phyloP scores from a whole-genome alignment of 1,284 basidiomycete genomes.

The Rhodofomes roseus region DNA sequence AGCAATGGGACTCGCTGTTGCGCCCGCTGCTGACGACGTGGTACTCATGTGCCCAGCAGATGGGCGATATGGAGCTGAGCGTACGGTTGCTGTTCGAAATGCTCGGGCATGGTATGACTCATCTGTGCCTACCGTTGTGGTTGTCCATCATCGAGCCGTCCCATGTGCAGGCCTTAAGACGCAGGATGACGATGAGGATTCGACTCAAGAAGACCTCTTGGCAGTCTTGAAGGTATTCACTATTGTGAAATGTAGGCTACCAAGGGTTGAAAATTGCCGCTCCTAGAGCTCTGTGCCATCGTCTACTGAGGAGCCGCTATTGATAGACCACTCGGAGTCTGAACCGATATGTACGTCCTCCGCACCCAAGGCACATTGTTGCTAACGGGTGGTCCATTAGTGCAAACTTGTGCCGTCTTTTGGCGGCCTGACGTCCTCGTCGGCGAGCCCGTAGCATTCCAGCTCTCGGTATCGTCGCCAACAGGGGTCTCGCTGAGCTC shows the following conservation, averaged over 20 bases:
- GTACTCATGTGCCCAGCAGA: conserved; percentile 75
- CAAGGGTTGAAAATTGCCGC: background rate
- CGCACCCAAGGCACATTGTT: conserved; percentile 3
- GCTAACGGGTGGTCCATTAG: conserved; percentile 33
- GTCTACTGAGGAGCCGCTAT: conserved; percentile 46
- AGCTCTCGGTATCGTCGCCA: conserved; percentile 59
- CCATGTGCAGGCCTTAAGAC: conserved; percentile 19
- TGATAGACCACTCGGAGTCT: conserved; percentile 61
- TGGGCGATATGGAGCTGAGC: conserved; percentile 73
- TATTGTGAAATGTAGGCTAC: background rate
- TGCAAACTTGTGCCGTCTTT: conserved; percentile 64
- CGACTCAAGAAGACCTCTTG: conserved; percentile 62
- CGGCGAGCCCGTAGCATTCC: conserved; percentile 64
- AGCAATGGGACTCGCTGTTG: conserved; percentile 74
- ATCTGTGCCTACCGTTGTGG: background rate
- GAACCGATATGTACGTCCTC: conserved; percentile 56
- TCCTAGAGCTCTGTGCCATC: conserved; percentile 65
- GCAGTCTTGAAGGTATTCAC: conserved; percentile 61
- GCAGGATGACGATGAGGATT: conserved; percentile 42
- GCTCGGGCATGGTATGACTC: conserved; percentile 63
- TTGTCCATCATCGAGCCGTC: background rate
- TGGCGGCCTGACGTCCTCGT: conserved; percentile 63
- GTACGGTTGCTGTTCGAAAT: conserved; percentile 77
- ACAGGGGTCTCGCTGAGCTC: conserved; percentile 40
- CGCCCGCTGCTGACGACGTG: conserved; percentile 69